Conservation (phyloP, 2,329 filamentous ascomycete genomes). For the Arthrobotrys pseudoclavata region DNA sequence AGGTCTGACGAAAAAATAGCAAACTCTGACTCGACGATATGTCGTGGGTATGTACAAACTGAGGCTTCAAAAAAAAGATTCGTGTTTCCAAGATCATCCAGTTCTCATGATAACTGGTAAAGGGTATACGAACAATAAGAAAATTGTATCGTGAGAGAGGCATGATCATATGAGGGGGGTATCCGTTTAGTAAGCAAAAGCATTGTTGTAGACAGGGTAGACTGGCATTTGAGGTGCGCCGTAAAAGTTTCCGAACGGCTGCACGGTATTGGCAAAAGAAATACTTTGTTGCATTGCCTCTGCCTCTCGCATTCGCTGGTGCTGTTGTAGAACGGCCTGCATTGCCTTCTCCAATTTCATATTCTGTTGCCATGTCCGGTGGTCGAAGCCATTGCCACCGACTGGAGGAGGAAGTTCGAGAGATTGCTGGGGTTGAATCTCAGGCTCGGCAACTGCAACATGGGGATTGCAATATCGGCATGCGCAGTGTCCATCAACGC, state of each 20-base stretch:
- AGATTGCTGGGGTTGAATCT: slow-evolving; percentile 40
- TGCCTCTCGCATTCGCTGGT: slow-evolving; percentile 53
- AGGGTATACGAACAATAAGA: slow-evolving; percentile 58
- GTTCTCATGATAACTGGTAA: slow-evolving; percentile 52
- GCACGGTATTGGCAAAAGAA: slow-evolving; percentile 54
- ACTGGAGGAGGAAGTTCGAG: slow-evolving; percentile 55
- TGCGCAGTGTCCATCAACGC: slow-evolving; percentile 36
- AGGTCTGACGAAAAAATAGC: slow-evolving; percentile 33
- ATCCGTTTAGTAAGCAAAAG: slow-evolving; percentile 53
- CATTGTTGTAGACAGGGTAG: slow-evolving; percentile 53
- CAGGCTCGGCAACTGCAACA: slow-evolving; percentile 18
- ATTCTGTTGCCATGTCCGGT: slow-evolving; percentile 58
- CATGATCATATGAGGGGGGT: slow-evolving; percentile 37
- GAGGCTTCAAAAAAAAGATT: slow-evolving; percentile 40
- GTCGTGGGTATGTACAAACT: slow-evolving; percentile 45
- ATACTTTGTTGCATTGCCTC: slow-evolving; percentile 53
- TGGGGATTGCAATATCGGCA: slow-evolving; percentile 59
- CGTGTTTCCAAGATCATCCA: slow-evolving; percentile 53
- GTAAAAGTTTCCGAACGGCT: slow-evolving; percentile 55
- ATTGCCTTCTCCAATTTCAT: slow-evolving; percentile 57
- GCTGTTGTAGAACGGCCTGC: slow-evolving; percentile 54
- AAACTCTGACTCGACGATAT: slow-evolving; percentile 14
- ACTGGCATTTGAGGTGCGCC: slow-evolving; percentile 51
- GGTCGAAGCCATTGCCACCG: slow-evolving; percentile 54
- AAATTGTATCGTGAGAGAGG: slow-evolving; percentile 55